Evolutionary conservation across 2,329 filamentous ascomycete genomes (phyloP), one percentile per base, ranked within the genome.

Genomic region (Penicillium oxalicum): DNA sequence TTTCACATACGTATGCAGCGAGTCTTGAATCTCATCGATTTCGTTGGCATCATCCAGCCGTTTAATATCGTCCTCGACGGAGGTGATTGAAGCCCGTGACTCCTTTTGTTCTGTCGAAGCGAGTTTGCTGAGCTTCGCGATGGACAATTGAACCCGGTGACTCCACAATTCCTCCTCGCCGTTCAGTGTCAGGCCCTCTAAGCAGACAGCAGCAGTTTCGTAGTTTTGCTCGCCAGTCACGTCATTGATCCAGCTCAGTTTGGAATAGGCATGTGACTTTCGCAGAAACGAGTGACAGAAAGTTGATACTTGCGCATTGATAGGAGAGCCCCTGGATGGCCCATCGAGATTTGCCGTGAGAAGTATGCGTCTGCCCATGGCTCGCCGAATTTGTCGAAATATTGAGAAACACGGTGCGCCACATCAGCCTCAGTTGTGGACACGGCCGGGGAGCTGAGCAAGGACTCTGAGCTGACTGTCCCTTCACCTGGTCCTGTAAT

Each of bases 231-330:
- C 87, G 25, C 80, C 78, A 51, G 83, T 77, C 6, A 97, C 79
- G 64, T 97, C 91, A 65, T 98, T 94, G 71, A 98, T 95, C 93
- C 93, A 98, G 42, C 85, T 84, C 39, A 98, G 77, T 60, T 88
- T 88, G 27, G 85, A 84, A 53, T 89, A 82, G 53, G 83, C 78
- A 0, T 83, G 79, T 54, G 83, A 81, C 47, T 81, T 83, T 37
- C 87, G 82, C 41, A 76, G 61, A 90, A 98, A 44, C 77, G 77
- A 0, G 89, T 95, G 47, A 95, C 79, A 61, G 83, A 85, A 44
- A 80, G 72, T 56, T 83, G 82, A 60, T 91, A 86, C 48, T 82
- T 84, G 76, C 50, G 87, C 87, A 63, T 77, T 60, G 59, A 78
- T 35, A 98, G 77, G 27, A 96, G 76, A 1, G 79, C 76, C 56